Evolutionary conservation across 768 basidiomycete species (phyloP).

Genomic region (Boletus fagicola): DNA sequence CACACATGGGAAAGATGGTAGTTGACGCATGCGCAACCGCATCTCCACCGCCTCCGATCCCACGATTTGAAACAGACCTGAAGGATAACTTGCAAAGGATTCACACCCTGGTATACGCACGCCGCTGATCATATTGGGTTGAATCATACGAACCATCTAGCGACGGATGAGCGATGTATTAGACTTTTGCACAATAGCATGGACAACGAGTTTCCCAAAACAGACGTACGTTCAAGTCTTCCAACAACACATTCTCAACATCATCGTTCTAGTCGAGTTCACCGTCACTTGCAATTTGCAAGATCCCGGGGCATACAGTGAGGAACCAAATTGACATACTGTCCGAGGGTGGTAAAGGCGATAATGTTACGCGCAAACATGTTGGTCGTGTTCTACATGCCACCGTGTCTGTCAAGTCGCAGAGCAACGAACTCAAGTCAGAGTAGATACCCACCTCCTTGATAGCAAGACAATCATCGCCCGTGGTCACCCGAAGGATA

Average conservation of each 20-base stretch:
- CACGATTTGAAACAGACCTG: too few species aligned
- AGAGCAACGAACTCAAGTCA: not conserved
- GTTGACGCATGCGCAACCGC: too few species aligned
- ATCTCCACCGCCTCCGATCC: too few species aligned
- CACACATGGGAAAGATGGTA: too few species aligned
- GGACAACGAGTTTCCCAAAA: not conserved
- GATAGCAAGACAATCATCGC: conserved; percentile 57
- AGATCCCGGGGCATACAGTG: not conserved
- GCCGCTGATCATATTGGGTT: not conserved
- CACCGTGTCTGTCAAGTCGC: not conserved
- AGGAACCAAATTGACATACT: not conserved
- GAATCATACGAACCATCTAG: not conserved
- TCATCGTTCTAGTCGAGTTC: not conserved
- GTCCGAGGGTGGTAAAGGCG: conserved; percentile 56
- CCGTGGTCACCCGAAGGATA: conserved; percentile 44
- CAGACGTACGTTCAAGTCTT: not conserved
- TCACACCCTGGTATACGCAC: too few species aligned
- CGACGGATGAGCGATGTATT: not conserved
- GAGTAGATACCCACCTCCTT: conserved; percentile 47
- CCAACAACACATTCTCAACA: not conserved
- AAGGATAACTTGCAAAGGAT: too few species aligned
- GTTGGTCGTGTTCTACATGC: conserved; percentile 42
- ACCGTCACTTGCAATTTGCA: not conserved
- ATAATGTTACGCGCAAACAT: conserved; percentile 16
- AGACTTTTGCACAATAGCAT: too few species aligned